A percentile compares a stretch with the other conserved stretches of the same genome.
These are phyloP conservation scores for Leccinellum luteum DNA, from an alignment of 768 basidiomycete species.

Conservation along the genomic window DNA sequence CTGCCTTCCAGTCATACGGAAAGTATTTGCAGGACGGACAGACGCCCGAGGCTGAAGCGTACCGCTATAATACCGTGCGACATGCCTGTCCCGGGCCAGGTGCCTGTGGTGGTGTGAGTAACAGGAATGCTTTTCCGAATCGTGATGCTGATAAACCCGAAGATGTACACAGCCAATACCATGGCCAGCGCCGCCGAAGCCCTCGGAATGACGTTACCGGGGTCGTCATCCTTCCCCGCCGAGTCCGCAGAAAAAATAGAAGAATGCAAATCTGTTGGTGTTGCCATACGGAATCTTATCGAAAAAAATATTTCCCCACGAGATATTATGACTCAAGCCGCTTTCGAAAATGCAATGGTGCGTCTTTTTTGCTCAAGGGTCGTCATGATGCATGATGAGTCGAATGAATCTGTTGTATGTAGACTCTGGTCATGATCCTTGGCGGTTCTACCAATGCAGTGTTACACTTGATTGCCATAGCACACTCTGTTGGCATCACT, in stretches of 20 bases:
- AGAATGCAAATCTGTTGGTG: slow-evolving; percentile 80
- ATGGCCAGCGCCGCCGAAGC: slow-evolving; percentile 97
- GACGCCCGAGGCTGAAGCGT: slow-evolving; percentile 77
- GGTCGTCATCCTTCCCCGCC: slow-evolving; percentile 96
- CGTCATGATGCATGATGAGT: slow-evolving; percentile 5
- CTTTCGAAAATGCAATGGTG: slow-evolving; percentile 99
- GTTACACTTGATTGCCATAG: slow-evolving; percentile 94
- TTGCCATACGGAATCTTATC: slow-evolving; percentile 81
- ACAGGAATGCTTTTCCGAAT: neutral
- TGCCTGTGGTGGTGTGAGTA: slow-evolving; percentile 92
- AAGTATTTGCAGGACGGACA: slow-evolving; percentile 90
- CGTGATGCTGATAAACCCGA: slow-evolving; percentile 10
- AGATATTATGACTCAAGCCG: slow-evolving; percentile 95
- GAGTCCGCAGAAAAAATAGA: slow-evolving; percentile 83
- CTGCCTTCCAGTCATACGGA: slow-evolving; percentile 97
- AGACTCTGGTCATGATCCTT: slow-evolving; percentile 95
- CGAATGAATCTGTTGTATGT: slow-evolving; percentile 3
- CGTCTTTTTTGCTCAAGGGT: slow-evolving; percentile 10
- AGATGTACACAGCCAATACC: slow-evolving; percentile 99
- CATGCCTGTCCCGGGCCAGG: slow-evolving; percentile 97
- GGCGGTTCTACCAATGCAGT: slow-evolving; percentile 99
- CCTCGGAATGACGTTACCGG: slow-evolving; percentile 93
- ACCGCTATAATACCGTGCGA: slow-evolving; percentile 83
- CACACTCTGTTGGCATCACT: slow-evolving; percentile 90
- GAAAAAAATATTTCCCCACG: slow-evolving; percentile 90